Base-by-base conservation (phyloP, 148 eudicot genomes). In the Dysphania ambrosioides region DNA sequence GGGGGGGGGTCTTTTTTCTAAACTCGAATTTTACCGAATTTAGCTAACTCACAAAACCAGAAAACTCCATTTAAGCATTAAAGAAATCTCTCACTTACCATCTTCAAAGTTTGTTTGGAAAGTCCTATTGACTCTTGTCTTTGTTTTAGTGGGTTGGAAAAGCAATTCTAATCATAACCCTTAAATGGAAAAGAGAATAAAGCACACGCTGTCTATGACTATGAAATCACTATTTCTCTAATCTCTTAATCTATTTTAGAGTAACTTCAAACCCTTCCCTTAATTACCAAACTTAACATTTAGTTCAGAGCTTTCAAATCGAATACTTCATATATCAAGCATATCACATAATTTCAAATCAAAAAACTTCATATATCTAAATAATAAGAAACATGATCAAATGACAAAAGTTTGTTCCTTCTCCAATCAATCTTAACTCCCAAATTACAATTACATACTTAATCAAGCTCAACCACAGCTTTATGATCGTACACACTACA, bases 141-240 rank as follows among this genome's bases (percentile, higher is more conserved):
- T 73, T 77, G 58, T 59, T 27, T 77, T 61, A 81, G 74, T 81
- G 80, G 83, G 62, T 64, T 77, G 35, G 19, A 77, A 77, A 81
- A 77, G 77, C 41, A 58, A 68, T 58, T 72, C 56, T 66, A 55
- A 77, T 51, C 71, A 72, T 77, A 77, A 38, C 77, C 79, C 70
- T 70, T 77, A 78, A 83, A 75, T 69, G 76, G 79, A 42, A 75
- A 80, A 83, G 63, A 59, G 74, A 82, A 74, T 68, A 75, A 44
- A 79, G 78, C 74, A 76, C 79, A 77, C 80, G 61, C 66, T 65
- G 60, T 49, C 74, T 71, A 49, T 88, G 83, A 82, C 80, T 84
- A 71, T 77, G 78, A 83, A 78, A 67, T 80, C 73, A 59, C 35
- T 75, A 38, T 47, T 47, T 47, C 58, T 72, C 53, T 27, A n/a